phyloP scores from a whole-genome alignment of 352 stramenopile genomes.

The Pythium graminicola region DNA sequence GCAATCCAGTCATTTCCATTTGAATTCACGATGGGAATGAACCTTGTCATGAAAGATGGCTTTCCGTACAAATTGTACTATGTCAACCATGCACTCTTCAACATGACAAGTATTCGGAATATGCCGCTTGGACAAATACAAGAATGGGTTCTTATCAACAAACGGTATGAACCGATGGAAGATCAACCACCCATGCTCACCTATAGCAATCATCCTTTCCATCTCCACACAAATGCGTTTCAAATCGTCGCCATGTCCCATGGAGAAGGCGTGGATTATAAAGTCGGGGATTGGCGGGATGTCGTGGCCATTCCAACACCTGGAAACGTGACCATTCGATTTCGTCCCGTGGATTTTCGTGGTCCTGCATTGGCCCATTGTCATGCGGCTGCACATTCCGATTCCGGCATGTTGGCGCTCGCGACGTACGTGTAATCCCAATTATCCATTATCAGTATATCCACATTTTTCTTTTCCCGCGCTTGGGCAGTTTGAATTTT shows the following conservation, averaged over 20 bases:
- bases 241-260: conserved; percentile 72
- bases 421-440: no score
- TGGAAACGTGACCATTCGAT: conserved; percentile 79
- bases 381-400: conserved; percentile 74
- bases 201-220: conserved; percentile 76
- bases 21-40: conserved; percentile 47
- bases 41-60: conserved; percentile 37
- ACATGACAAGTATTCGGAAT: conserved; percentile 34
- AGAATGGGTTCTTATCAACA: conserved; percentile 72
- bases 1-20: conserved; percentile 38
- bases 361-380: conserved; percentile 66
- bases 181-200: conserved; percentile 25
- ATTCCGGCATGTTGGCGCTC: conserved; percentile 74
- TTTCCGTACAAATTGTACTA: conserved; percentile 70
- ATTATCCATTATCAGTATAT: no score
- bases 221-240: conserved; percentile 82
- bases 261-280: conserved; percentile 62
- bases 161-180: conserved; percentile 26
- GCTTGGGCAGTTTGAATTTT: no score
- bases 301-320: conserved; percentile 66
- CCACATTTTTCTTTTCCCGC: no score
- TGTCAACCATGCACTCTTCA: conserved; percentile 60
- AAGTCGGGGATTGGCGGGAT: conserved; percentile 74
- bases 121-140: conserved; percentile 54
- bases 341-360: conserved; percentile 57